A percentile compares a stretch with the other conserved stretches of the same genome.
Conservation (phyloP, 2,329 filamentous ascomycete species). For the Ophiostoma sp. region DNA sequence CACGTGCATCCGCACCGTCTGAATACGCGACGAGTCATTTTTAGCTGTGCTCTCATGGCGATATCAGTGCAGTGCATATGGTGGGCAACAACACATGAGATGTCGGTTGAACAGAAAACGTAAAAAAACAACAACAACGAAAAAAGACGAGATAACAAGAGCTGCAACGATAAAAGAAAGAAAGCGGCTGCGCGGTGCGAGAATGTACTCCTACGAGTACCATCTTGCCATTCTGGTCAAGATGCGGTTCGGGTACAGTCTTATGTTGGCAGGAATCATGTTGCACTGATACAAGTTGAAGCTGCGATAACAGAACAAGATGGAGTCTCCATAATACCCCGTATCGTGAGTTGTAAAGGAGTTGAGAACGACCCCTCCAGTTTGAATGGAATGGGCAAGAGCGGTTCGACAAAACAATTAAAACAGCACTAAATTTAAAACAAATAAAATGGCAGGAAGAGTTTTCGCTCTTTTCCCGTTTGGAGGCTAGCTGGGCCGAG, state of each 20-base stretch:
- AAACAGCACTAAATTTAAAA: background rate
- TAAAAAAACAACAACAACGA: no score
- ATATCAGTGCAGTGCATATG: background rate
- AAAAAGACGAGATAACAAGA: no score
- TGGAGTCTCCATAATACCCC: constrained; percentile 13
- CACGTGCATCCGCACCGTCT: background rate
- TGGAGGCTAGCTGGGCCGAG: background rate
- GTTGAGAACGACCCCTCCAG: constrained; percentile 5
- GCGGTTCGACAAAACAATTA: background rate
- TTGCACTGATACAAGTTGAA: no score
- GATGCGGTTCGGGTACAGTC: no score
- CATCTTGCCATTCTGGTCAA: no score
- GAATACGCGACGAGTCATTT: constrained; percentile 14
- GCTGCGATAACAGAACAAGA: background rate
- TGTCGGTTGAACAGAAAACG: no score
- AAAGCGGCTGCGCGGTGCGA: no score
- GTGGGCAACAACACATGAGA: no score
- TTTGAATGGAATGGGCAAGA: constrained; percentile 8
- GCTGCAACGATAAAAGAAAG: no score
- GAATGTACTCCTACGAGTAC: no score
- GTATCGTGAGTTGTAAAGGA: constrained; percentile 9
- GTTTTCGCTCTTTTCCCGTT: constrained; percentile 16
- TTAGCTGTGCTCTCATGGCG: background rate
- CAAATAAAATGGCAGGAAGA: constrained; percentile 4
- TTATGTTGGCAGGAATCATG: no score